phyloP scores from a whole-genome alignment of 23 red algal genomes.

The Gracilaria gracilis region DNA sequence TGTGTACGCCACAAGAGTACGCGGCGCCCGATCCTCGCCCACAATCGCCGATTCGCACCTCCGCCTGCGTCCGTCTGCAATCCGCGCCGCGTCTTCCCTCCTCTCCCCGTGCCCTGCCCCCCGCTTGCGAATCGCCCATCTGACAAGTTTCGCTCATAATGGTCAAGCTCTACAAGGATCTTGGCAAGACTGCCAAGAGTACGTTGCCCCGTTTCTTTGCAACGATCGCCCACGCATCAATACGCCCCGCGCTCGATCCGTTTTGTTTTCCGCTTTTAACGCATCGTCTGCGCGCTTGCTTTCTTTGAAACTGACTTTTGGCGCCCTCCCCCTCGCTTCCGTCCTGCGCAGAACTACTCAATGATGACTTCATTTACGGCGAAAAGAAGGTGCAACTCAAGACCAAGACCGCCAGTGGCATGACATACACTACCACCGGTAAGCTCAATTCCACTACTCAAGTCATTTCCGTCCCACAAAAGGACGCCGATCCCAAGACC shows the following conservation, averaged over 20 bases:
- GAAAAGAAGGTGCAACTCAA: constrained; percentile 82
- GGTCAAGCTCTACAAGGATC: constrained; percentile 84
- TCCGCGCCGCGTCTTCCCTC: neutral
- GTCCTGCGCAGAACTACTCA: constrained; percentile 58
- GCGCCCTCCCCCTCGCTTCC: neutral
- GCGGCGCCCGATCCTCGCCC: neutral
- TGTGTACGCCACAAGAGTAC: constrained; percentile 4
- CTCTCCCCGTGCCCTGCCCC: neutral
- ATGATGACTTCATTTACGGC: constrained; percentile 83
- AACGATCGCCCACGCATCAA: too few relatives aligned
- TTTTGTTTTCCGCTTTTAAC: too few relatives aligned
- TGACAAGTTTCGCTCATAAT: constrained; percentile 1
- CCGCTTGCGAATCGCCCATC: neutral
- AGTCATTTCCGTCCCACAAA: neutral
- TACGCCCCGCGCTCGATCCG: neutral
- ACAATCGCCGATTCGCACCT: neutral
- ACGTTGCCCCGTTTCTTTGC: constrained; percentile 33
- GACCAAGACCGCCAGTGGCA: constrained; percentile 75
- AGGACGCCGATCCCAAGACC: constrained; percentile 2
- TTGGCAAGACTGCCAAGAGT: constrained; percentile 87
- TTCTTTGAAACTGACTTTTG: neutral
- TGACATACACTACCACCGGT: constrained; percentile 78
- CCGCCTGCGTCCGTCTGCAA: neutral
- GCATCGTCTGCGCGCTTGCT: neutral
- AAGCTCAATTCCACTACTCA: constrained; percentile 35